Conservation (phyloP, 495 filamentous ascomycete genomes). For the Clohesyomyces aquaticus region DNA sequence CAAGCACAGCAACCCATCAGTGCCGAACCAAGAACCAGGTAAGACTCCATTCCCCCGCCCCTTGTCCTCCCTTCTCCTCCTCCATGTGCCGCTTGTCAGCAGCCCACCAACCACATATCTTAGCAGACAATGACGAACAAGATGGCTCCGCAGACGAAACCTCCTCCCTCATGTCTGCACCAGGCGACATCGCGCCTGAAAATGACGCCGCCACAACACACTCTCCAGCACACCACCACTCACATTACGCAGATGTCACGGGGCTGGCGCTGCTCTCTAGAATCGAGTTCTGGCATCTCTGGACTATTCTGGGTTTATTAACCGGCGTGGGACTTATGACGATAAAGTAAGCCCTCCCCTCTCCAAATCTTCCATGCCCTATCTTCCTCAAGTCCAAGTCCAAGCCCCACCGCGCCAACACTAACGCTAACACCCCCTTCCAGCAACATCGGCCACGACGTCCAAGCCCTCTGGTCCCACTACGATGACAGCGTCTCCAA, state of each 20-base stretch:
- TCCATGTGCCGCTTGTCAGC: slow-evolving; percentile 23
- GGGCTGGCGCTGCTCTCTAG: slow-evolving; percentile 75
- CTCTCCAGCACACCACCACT: slow-evolving; percentile 62
- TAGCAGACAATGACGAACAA: slow-evolving; percentile 34
- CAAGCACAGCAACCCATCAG: slow-evolving; percentile 30
- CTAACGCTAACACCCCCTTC: no score
- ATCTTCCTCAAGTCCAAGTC: no score
- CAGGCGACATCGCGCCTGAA: slow-evolving; percentile 50
- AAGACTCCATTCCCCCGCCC: no score
- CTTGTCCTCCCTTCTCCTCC: slow-evolving; percentile 19
- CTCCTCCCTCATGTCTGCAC: slow-evolving; percentile 77
- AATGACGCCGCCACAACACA: slow-evolving; percentile 46
- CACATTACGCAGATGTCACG: slow-evolving; percentile 85
- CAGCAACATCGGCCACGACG: slow-evolving; percentile 95
- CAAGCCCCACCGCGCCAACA: no score
- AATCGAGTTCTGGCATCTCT: slow-evolving; percentile 89
- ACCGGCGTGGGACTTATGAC: slow-evolving; percentile 97
- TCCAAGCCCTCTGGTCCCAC: slow-evolving; percentile 76
- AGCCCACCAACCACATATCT: slow-evolving; percentile 34
- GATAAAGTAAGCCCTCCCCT: slow-evolving; percentile 93
- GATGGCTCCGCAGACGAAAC: slow-evolving; percentile 66
- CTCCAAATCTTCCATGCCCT: no score
- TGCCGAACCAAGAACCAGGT: slow-evolving; percentile 31
- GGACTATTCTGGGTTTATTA: slow-evolving; percentile 79
- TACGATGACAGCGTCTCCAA: slow-evolving; percentile 74